These are phyloP conservation scores for Toxoplasma gondii DNA, from an alignment of 169 alveolate species.

Conservation along the genomic window DNA sequence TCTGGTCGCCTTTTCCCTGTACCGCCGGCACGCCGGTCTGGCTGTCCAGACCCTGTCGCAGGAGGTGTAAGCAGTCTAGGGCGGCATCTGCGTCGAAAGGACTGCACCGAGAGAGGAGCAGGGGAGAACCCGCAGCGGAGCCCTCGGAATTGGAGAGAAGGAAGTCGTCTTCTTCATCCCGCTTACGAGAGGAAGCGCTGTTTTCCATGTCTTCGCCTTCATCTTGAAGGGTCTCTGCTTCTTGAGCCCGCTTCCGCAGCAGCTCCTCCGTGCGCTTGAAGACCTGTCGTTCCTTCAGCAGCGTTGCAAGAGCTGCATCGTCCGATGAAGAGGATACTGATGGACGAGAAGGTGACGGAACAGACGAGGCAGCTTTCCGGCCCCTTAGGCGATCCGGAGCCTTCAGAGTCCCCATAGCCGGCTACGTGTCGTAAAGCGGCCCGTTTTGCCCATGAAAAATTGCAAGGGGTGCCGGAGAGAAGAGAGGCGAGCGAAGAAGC, in stretches of 20 bases:
- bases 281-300: background rate
- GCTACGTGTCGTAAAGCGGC: too few relatives aligned
- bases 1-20: background rate
- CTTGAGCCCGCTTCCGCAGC: background rate
- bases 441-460: too few relatives aligned
- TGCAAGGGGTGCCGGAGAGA: too few relatives aligned
- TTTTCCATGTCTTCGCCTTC: background rate
- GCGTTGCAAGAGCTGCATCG: background rate
- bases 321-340: background rate
- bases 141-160: background rate
- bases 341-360: background rate
- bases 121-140: background rate
- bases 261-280: background rate
- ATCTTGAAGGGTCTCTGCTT: background rate
- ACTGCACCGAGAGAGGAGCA: background rate
- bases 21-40: background rate
- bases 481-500: too few relatives aligned
- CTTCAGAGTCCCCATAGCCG: background rate
- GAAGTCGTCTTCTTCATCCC: slow-evolving; percentile 1
- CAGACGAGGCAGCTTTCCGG: background rate
- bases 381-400: background rate
- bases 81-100: slow-evolving; percentile 18
- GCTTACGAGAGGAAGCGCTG: background rate
- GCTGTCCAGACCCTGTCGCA: background rate
- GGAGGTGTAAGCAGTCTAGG: background rate